These are phyloP conservation scores for Penicillium sumatraense DNA, from an alignment of 2,329 filamentous ascomycete genomes.

Conservation along the genomic window DNA sequence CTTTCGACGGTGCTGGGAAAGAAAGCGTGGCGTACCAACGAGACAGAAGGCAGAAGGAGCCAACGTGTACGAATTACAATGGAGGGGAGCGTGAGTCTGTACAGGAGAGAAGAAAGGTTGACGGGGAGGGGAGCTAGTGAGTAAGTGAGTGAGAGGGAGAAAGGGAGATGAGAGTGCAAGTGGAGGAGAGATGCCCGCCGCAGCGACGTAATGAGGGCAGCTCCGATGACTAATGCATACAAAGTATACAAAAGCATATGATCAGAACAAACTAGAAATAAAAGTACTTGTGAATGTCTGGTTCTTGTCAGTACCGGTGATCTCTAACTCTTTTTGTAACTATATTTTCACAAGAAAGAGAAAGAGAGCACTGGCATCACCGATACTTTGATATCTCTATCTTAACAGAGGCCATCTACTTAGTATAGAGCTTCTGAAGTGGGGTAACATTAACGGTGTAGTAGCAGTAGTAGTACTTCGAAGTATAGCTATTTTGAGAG, in stretches of 20 bases:
- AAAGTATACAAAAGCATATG: background rate
- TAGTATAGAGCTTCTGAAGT: too few species aligned
- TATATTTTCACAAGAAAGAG: too few species aligned
- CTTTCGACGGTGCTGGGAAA: conserved; percentile 39
- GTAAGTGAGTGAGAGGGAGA: conserved; percentile 16
- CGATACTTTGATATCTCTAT: too few species aligned
- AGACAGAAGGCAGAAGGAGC: background rate
- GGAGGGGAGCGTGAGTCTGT: conserved; percentile 1
- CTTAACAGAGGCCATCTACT: too few species aligned
- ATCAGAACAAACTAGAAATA: too few species aligned
- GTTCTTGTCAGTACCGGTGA: too few species aligned
- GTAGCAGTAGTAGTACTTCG: too few species aligned
- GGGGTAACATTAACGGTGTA: too few species aligned
- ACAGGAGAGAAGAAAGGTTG: conserved; percentile 8
- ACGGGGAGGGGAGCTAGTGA: background rate
- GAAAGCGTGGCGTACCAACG: conserved; percentile 33
- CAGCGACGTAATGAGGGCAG: conserved; percentile 33
- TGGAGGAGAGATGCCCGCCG: conserved; percentile 16
- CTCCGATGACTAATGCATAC: conserved; percentile 22
- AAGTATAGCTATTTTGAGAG: too few species aligned
- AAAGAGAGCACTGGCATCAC: too few species aligned
- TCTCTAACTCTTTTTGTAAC: too few species aligned
- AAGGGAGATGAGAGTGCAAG: background rate
- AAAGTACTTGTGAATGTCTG: too few species aligned
- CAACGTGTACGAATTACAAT: background rate